Conservation (phyloP, 2,329 filamentous ascomycete genomes). For the Curvularia eragrostidis region DNA sequence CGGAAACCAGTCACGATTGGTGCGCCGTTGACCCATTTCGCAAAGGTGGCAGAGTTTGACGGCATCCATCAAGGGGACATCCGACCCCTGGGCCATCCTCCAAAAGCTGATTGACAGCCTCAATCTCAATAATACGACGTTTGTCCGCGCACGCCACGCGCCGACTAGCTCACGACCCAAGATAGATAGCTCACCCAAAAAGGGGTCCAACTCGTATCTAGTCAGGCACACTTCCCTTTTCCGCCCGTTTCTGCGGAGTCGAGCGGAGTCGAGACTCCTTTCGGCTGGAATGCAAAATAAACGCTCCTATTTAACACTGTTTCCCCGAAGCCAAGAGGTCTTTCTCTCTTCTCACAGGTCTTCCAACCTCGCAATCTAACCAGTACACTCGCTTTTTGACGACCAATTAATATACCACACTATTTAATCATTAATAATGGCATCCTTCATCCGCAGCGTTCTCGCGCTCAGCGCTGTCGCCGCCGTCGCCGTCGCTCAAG, state of each 20-base stretch:
- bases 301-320: conserved; percentile 28
- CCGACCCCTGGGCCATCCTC: conserved; percentile 24
- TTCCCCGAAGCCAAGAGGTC: conserved; percentile 25
- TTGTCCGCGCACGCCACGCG: conserved; percentile 24
- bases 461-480: conserved; percentile 33
- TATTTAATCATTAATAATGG: conserved; percentile 39
- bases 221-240: conserved; percentile 31
- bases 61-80: conserved; percentile 23
- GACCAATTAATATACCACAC: conserved; percentile 24
- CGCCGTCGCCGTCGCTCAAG: conserved; percentile 41
- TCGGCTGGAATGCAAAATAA: conserved; percentile 25
- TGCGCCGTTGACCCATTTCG: conserved; percentile 22
- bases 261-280: conserved; percentile 21
- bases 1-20: neutral
- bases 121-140: conserved; percentile 27
- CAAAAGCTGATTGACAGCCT: conserved; percentile 21
- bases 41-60: conserved; percentile 29
- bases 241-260: conserved; percentile 15
- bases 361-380: conserved; percentile 31
- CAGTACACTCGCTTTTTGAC: conserved; percentile 32
- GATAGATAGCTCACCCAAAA: conserved; percentile 29
- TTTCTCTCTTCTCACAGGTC: conserved; percentile 31
- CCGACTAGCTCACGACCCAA: conserved; percentile 29
- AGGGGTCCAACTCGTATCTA: conserved; percentile 26
- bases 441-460: conserved; percentile 32